Base-by-base conservation (phyloP, 176 grass and related monocot genomes). In the Oryza officinalis region DNA sequence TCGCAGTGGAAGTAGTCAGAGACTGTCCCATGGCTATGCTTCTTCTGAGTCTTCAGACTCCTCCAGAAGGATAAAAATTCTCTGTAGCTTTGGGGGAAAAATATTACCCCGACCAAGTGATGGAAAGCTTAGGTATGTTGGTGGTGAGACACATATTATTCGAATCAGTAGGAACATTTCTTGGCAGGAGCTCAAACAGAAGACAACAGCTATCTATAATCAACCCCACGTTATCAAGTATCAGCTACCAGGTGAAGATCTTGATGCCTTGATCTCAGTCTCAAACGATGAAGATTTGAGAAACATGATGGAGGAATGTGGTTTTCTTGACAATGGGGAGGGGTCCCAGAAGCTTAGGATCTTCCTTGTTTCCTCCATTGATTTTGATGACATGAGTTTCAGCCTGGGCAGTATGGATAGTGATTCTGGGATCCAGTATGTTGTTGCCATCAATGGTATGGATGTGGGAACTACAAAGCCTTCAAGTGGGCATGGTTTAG, bases 81-180 rank as follows among this genome's bases (percentile, higher is more conserved):
- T 99, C 22, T 99, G 97, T 80, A 96, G 93, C 86, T 96, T 94
- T 76, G 97, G 93, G 28, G 97, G 97, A 1, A 99, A 94, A 85
- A 99, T 99, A 69, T 89, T 99, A 81, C 93, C 93, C 31, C 70
- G 97, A 44, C 97, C 97, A 3, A 96, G 93, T 66, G 97, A 99
- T 72, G 93, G 97, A 31, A 99, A 99, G 69, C 88, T 94, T 54
- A 94, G 97, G 35, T 94, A 99, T 87, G 97, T 92, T 41, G 97
- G 97, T 82, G 97, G 97, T 65, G 97, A 99, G 84, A 99, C 97
- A 2, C 93, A 77, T 70, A 96, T 99, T 83, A 85, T 99, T 69
- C 93, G 91, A 78, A 87, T 99, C 59, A 94, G 50, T 38, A 87
- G 82, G 75, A 79, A 89, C 40, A 84, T 94, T 84, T 94, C 93